phyloP scores from a whole-genome alignment of 2,329 filamentous ascomycete genomes.

The Penicillium sp. region DNA sequence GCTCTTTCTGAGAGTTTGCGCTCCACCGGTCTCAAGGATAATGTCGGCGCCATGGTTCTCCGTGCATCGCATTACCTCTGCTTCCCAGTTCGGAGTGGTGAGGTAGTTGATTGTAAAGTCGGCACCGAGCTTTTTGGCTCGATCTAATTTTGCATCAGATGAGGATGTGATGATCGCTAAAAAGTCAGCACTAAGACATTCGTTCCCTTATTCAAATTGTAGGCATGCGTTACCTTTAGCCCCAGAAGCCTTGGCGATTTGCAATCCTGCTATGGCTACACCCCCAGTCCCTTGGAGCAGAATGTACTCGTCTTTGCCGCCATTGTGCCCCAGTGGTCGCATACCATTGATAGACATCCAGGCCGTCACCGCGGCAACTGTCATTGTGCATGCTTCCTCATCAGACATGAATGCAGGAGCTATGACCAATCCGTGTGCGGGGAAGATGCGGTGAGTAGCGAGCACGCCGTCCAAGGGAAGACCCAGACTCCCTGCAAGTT shows the following conservation, averaged over 20 bases:
- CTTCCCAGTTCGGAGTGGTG: slow-evolving; percentile 46
- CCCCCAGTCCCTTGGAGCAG: slow-evolving; percentile 58
- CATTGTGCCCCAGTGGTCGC: slow-evolving; percentile 44
- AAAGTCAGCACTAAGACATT: background rate
- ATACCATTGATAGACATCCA: slow-evolving; percentile 53
- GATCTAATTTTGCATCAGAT: slow-evolving; percentile 51
- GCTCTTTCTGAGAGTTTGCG: slow-evolving; percentile 52
- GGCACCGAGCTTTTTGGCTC: slow-evolving; percentile 53
- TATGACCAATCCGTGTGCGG: slow-evolving; percentile 41
- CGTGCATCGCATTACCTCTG: slow-evolving; percentile 48
- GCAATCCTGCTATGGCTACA: slow-evolving; percentile 47
- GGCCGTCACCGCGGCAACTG: slow-evolving; percentile 52
- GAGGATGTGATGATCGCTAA: slow-evolving; percentile 54
- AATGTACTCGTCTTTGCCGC: slow-evolving; percentile 50
- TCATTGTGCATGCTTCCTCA: slow-evolving; percentile 44
- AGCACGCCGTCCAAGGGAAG: slow-evolving; percentile 55
- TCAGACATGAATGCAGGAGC: slow-evolving; percentile 40
- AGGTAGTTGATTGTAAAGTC: slow-evolving; percentile 54
- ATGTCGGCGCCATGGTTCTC: slow-evolving; percentile 51
- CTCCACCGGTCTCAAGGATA: slow-evolving; percentile 55
- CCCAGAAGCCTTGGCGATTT: slow-evolving; percentile 51
- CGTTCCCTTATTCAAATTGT: background rate
- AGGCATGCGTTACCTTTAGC: slow-evolving; percentile 35
- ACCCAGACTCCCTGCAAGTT: slow-evolving; percentile 61
- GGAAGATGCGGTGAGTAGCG: slow-evolving; percentile 45